Base-by-base conservation (phyloP, 805 yeast genomes). In the Sungouiella thailandica region DNA sequence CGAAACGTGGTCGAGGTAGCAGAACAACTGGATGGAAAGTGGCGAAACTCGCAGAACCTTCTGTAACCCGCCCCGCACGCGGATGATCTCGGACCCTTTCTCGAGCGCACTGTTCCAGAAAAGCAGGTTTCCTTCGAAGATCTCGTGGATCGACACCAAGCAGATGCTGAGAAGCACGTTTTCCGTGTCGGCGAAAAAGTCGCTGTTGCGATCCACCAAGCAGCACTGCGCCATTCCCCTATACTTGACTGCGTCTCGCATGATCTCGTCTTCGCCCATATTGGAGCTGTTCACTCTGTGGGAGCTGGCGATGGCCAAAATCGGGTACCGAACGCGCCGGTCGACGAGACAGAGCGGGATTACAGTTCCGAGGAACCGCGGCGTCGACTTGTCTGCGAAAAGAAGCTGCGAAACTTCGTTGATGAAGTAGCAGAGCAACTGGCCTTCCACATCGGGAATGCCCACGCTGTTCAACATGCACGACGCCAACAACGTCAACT, bases 1-100 rank as follows among this genome's bases (percentile, higher is more conserved):
- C 3, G 57, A 50, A 9, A 53, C 48, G 26, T 49, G 46, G 34
- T 55, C 60, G 6, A 55, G 44, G 30, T 55, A 55, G 29, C 55
- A 53, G 37, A 55, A 55, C n/a, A 55, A 28, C 36, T 55, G 60
- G 23, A 50, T 40, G 5, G 50, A 39, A 20, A 53, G 39, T 14
- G 54, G 49, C 10, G 49, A 41, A n/a, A 46, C 29, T 13, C 33
- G 34, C 16, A 44, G 35, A 18, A 53, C 39, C n/a, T 32, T 28
- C 12, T 26, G 31, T 7, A 55, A 38, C 3, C 60, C 60, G 17
- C 60, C 60, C 25, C 44, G 32, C 15, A 33, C 36, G 7, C 46
- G 48, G 6, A 55, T 41, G 5, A 52, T 35, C 14, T 22, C 29
- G 25, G 50, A 44, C 5, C 55, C 58, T 29, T 43, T 49, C 19